Conservation (phyloP, 1,284 basidiomycete genomes). For the Puccinia hordei region DNA sequence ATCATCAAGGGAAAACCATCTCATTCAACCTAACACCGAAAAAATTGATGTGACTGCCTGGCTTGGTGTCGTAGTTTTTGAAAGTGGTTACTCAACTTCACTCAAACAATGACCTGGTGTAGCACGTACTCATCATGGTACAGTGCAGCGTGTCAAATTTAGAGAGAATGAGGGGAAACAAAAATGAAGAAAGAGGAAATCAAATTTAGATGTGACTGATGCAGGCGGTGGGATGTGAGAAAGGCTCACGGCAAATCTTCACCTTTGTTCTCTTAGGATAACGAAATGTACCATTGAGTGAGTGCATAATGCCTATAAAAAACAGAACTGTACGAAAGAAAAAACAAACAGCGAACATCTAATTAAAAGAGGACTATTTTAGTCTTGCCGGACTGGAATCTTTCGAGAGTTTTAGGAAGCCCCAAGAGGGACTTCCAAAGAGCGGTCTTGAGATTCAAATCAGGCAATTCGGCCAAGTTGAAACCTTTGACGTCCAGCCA, state of each 20-base stretch:
- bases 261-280: not conserved
- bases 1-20: no score
- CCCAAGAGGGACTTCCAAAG: constrained; percentile 41
- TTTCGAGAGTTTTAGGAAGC: constrained; percentile 4
- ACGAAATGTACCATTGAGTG: not conserved
- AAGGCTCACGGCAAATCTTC: not conserved
- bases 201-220: not conserved
- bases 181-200: not conserved
- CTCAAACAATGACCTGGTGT: no score
- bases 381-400: constrained; percentile 22
- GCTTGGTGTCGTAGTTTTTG: no score
- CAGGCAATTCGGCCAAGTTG: constrained; percentile 32
- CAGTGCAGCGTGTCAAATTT: no score
- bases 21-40: no score
- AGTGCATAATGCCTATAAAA: not conserved
- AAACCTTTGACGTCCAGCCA: constrained; percentile 37
- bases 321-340: not conserved
- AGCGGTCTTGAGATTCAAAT: constrained; percentile 1
- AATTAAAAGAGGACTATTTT: constrained; percentile 43
- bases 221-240: not conserved
- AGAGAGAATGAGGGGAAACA: no score
- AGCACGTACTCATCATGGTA: no score
- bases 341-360: not conserved
- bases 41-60: no score
- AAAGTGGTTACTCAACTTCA: no score